phyloP scores from a whole-genome alignment of 2,329 filamentous ascomycete species.

The Clonostachys chloroleuca region DNA sequence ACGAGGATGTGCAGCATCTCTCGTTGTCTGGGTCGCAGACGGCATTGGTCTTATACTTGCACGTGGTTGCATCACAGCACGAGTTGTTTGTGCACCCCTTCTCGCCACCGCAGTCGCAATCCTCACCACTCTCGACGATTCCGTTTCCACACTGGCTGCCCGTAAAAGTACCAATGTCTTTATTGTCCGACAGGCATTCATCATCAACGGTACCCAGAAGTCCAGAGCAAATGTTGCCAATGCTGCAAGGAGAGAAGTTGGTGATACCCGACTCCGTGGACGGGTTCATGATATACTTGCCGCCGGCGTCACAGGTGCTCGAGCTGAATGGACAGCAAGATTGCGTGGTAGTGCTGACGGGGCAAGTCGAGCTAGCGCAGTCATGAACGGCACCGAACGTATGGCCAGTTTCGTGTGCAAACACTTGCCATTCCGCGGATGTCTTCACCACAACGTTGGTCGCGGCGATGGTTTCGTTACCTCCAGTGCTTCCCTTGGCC shows the following conservation, averaged over 20 bases:
- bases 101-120: slow-evolving; percentile 89
- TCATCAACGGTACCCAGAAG: slow-evolving; percentile 74
- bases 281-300: slow-evolving; percentile 94
- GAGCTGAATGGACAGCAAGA: slow-evolving; percentile 76
- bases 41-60: slow-evolving; percentile 72
- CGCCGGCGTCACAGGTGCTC: slow-evolving; percentile 66
- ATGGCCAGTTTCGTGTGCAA: slow-evolving; percentile 91
- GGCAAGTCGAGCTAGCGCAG: slow-evolving; percentile 69
- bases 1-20: slow-evolving; percentile 68
- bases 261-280: slow-evolving; percentile 71
- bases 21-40: slow-evolving; percentile 81
- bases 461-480: slow-evolving; percentile 71
- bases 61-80: slow-evolving; percentile 84
- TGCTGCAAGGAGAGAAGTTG: slow-evolving; percentile 79
- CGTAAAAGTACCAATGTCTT: slow-evolving; percentile 73
- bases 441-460: slow-evolving; percentile 89
- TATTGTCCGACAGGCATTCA: slow-evolving; percentile 79
- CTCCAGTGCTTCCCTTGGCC: slow-evolving; percentile 32
- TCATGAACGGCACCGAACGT: slow-evolving; percentile 97
- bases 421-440: slow-evolving; percentile 86
- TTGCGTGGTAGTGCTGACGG: slow-evolving; percentile 46
- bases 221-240: slow-evolving; percentile 92
- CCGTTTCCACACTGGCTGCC: slow-evolving; percentile 92
- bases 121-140: slow-evolving; percentile 89
- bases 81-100: slow-evolving; percentile 66